Conservation (phyloP, 2,329 filamentous ascomycete genomes). For the Claviceps quebecensis region DNA sequence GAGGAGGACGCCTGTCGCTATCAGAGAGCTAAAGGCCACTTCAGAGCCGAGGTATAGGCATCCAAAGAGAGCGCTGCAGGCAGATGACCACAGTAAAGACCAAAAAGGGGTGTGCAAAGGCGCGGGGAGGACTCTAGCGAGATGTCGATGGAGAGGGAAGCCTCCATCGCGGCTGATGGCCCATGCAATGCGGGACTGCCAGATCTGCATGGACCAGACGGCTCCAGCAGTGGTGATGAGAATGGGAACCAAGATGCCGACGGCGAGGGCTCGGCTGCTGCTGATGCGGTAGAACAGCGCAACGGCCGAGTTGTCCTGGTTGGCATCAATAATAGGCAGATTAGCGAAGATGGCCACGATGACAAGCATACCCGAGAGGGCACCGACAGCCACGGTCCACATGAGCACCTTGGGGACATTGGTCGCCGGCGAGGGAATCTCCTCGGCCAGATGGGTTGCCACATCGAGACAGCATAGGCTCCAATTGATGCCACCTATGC, state of each 20-base stretch:
- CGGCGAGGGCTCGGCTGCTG: conserved; percentile 11
- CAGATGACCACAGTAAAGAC: conserved; percentile 12
- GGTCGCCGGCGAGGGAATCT: conserved; percentile 14
- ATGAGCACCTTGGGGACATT: conserved; percentile 8
- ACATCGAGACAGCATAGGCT: conserved; percentile 17
- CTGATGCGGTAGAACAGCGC: conserved; percentile 12
- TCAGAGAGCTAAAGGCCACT: conserved; percentile 15
- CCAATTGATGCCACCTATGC: conserved; percentile 17
- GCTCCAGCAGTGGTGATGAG: conserved; percentile 12
- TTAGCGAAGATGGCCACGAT: conserved; percentile 11
- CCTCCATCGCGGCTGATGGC: conserved; percentile 15
- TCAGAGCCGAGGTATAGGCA: conserved; percentile 16
- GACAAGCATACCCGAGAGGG: conserved; percentile 10
- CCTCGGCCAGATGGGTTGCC: conserved; percentile 15
- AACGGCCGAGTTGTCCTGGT: conserved; percentile 11
- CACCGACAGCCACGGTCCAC: conserved; percentile 13
- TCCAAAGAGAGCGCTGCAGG: conserved; percentile 13
- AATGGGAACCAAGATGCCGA: conserved; percentile 12
- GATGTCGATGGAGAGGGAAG: conserved; percentile 12
- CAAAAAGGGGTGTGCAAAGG: conserved; percentile 14
- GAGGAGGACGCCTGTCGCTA: conserved; percentile 13
- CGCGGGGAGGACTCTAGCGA: conserved; percentile 11
- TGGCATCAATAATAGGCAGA: conserved; percentile 7
- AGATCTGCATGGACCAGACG: conserved; percentile 16
- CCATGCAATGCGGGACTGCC: conserved; percentile 17